phyloP scores from a whole-genome alignment of 1,284 basidiomycete species.

The Moesziomyces sp. region DNA sequence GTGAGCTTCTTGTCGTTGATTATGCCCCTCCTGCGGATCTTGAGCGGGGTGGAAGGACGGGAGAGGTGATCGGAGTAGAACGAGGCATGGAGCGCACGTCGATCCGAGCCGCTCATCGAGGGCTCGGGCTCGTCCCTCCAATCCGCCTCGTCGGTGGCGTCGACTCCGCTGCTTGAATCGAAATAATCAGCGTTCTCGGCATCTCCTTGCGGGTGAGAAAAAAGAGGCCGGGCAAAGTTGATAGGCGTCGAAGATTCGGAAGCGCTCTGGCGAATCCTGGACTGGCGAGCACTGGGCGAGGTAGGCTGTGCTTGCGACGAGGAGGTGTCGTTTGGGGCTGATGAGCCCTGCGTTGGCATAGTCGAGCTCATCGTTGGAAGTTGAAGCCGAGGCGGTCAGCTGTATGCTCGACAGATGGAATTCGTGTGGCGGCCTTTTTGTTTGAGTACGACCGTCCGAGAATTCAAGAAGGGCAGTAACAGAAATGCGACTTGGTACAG shows the following conservation, averaged over 20 bases:
- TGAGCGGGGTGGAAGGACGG: conserved; percentile 16
- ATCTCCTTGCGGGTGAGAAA: neutral
- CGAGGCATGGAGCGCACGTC: conserved; percentile 13
- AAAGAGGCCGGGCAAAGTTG: conserved; percentile 30
- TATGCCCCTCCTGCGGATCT: conserved; percentile 24
- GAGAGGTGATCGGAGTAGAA: conserved; percentile 1
- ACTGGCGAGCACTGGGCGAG: conserved; percentile 10
- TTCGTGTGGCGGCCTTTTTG: too few species aligned
- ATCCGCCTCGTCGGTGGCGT: conserved; percentile 8
- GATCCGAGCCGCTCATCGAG: conserved; percentile 6
- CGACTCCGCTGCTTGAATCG: neutral
- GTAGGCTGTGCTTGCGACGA: conserved; percentile 3
- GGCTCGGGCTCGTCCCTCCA: conserved; percentile 8
- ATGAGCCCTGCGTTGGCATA: too few species aligned
- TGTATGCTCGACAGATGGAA: neutral
- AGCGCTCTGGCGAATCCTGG: conserved; percentile 15
- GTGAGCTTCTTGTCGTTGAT: conserved; percentile 34
- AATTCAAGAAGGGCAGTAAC: too few species aligned
- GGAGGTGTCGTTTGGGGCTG: neutral
- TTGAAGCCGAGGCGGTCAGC: too few species aligned
- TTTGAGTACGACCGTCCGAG: too few species aligned
- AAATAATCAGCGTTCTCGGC: neutral
- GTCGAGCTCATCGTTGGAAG: too few species aligned
- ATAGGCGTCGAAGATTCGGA: conserved; percentile 15
- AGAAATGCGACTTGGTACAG: too few species aligned